Conservation (phyloP, 2,329 filamentous ascomycete genomes). For the Trichoderma aggressivum region DNA sequence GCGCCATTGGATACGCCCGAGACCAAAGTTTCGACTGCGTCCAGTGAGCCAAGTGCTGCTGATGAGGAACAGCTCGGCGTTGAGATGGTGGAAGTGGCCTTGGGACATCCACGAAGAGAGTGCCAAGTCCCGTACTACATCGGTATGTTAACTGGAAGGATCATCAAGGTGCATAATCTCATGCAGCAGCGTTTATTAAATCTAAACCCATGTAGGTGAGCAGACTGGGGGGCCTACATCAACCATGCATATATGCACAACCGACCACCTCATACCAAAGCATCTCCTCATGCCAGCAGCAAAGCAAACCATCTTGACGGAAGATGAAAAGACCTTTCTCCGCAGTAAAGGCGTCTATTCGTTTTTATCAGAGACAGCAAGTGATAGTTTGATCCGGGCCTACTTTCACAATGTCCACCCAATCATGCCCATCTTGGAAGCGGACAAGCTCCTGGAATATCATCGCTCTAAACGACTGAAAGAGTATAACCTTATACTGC, state of each 20-base stretch:
- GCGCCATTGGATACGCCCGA: background rate
- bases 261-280: background rate
- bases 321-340: constrained; percentile 1
- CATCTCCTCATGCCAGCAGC: constrained; percentile 12
- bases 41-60: background rate
- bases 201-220: background rate
- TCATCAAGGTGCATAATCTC: background rate
- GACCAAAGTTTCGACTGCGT: background rate
- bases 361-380: background rate
- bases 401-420: constrained; percentile 13
- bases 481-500: background rate
- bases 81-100: constrained; percentile 6
- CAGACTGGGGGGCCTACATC: constrained; percentile 8
- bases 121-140: constrained; percentile 11
- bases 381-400: background rate
- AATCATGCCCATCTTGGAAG: constrained; percentile 7
- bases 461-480: constrained; percentile 1
- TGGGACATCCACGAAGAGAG: background rate
- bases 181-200: background rate
- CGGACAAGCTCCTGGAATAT: constrained; percentile 1
- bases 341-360: constrained; percentile 10
- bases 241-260: constrained; percentile 8
- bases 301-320: background rate
- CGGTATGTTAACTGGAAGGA: background rate
- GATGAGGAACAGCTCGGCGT: constrained; percentile 7